phyloP scores from a whole-genome alignment of 139 green algal genomes.

The Closterium sp. region DNA sequence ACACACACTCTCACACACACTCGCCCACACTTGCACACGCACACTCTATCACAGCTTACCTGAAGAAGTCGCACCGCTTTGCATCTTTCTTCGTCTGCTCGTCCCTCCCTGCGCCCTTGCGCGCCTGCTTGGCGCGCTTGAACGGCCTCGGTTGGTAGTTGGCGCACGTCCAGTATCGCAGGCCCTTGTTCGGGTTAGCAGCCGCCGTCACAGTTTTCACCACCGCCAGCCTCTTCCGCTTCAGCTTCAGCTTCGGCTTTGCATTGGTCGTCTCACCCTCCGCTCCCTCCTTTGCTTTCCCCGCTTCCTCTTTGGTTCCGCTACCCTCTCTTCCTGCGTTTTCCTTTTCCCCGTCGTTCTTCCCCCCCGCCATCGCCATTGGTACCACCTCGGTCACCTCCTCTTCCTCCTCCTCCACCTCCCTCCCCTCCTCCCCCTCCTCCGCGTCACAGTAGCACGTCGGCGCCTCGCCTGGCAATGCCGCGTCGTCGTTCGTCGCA shows the following conservation, averaged over 20 bases:
- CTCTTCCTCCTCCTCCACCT: not conserved
- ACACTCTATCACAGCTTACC: not conserved
- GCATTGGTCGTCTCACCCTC: too few relatives aligned
- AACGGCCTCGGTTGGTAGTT: not conserved
- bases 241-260: not conserved
- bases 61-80: not conserved
- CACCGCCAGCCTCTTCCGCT: not conserved
- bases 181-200: not conserved
- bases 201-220: not conserved
- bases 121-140: not conserved
- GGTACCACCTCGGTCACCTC: not conserved
- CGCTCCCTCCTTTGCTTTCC: not conserved
- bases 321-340: not conserved
- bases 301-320: not conserved
- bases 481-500: not conserved
- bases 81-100: not conserved
- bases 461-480: too few relatives aligned
- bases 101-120: not conserved
- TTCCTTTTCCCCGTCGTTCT: not conserved
- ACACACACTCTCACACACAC: too few relatives aligned
- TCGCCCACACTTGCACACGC: not conserved
- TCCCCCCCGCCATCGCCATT: too few relatives aligned
- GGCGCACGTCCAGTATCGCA: not conserved
- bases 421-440: too few relatives aligned
- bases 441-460: not conserved